Conservation (phyloP, 2,329 filamentous ascomycete species). For the Pseudogymnoascus sp. region DNA sequence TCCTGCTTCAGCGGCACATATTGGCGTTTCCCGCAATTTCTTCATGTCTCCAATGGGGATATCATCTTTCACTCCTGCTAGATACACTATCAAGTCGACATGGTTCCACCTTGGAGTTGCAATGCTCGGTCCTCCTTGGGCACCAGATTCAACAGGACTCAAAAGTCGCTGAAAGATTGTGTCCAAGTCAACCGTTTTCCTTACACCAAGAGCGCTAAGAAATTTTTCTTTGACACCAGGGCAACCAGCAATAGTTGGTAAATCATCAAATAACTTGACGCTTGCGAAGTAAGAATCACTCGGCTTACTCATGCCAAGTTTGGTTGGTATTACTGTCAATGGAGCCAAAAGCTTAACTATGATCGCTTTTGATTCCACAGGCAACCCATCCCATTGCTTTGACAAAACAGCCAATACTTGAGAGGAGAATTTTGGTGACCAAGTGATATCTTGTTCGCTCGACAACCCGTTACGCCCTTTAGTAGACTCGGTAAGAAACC, state of each 20-base stretch:
- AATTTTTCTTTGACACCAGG: conserved; percentile 87
- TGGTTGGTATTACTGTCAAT: conserved; percentile 79
- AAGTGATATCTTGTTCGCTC: conserved; percentile 63
- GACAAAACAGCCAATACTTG: conserved; percentile 75
- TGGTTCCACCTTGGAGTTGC: conserved; percentile 73
- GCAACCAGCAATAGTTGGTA: conserved; percentile 72
- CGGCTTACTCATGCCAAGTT: conserved; percentile 79
- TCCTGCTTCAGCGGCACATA: conserved; percentile 72
- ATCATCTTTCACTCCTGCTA: conserved; percentile 82
- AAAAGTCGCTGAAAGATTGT: conserved; percentile 88
- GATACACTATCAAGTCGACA: conserved; percentile 88
- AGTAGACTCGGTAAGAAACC: conserved; percentile 66
- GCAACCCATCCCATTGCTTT: conserved; percentile 83
- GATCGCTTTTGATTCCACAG: conserved; percentile 56
- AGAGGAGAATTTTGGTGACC: conserved; percentile 65
- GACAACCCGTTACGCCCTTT: conserved; percentile 49
- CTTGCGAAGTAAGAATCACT: conserved; percentile 82
- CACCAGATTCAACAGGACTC: conserved; percentile 46
- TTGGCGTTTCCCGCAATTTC: conserved; percentile 68
- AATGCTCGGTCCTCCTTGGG: conserved; percentile 35
- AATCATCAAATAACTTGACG: conserved; percentile 92
- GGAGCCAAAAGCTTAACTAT: conserved; percentile 59
- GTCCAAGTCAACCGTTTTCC: conserved; percentile 90
- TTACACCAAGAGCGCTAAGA: conserved; percentile 72
- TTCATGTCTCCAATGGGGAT: conserved; percentile 78